Conservation (phyloP, 2,329 filamentous ascomycete species). For the Periconia sp. region DNA sequence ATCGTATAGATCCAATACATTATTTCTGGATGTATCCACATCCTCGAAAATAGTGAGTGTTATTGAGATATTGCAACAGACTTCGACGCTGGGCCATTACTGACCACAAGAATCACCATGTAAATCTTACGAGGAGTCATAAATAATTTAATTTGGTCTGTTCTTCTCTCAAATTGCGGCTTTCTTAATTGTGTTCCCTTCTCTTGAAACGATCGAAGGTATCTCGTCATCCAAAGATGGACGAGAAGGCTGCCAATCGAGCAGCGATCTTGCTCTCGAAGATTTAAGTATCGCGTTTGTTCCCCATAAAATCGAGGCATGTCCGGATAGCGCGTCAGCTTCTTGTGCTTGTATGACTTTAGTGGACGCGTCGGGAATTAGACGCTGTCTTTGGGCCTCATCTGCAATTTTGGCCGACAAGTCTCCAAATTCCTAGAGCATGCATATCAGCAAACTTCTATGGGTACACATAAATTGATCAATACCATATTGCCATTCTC, state of each 20-base stretch:
- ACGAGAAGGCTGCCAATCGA: constrained; percentile 17
- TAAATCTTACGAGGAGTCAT: no score
- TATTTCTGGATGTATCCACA: no score
- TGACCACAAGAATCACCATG: no score
- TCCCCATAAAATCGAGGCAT: constrained; percentile 25
- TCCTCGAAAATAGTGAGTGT: no score
- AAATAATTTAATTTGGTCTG: no score
- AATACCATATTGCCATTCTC: constrained; percentile 59
- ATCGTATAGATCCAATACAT: no score
- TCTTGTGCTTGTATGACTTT: constrained; percentile 21
- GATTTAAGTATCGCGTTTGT: constrained; percentile 21
- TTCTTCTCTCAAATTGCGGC: no score
- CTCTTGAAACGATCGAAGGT: constrained; percentile 8
- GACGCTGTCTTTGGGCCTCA: constrained; percentile 20
- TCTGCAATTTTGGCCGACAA: constrained; percentile 13
- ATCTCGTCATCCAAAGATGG: constrained; percentile 15
- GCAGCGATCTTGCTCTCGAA: constrained; percentile 14
- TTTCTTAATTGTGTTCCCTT: no score
- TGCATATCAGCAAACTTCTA: not conserved
- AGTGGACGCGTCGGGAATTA: constrained; percentile 13
- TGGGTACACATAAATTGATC: not conserved
- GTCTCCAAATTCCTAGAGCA: constrained; percentile 18
- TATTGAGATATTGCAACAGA: no score
- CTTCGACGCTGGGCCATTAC: no score
- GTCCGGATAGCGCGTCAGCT: constrained; percentile 18